Evolutionary conservation across 1,284 basidiomycete species (phyloP).

Genomic region (Thelephora terrestris): DNA sequence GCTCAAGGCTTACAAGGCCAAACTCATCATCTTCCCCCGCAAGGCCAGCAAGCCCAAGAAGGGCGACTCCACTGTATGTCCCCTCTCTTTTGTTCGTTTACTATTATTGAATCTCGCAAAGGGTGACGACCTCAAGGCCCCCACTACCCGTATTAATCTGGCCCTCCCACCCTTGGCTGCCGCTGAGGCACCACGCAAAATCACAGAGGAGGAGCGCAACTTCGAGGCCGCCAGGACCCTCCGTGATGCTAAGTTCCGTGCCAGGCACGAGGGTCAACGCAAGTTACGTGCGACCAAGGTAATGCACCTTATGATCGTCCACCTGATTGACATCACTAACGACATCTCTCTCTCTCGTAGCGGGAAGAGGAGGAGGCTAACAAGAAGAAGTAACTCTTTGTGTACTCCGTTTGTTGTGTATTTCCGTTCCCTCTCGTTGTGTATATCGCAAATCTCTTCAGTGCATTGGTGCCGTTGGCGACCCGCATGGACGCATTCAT

Average conservation of each 20-base stretch:
- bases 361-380: conserved; percentile 88
- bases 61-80: conserved; percentile 80
- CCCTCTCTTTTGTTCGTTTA: not conserved
- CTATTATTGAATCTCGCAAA: conserved; percentile 22
- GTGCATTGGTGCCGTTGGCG: too few relatives aligned
- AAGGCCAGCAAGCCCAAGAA: conserved; percentile 94
- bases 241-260: conserved; percentile 77
- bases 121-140: conserved; percentile 79
- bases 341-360: conserved; percentile 29
- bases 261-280: conserved; percentile 82
- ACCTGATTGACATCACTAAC: conserved; percentile 10
- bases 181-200: conserved; percentile 86
- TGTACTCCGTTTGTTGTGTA: not conserved
- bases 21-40: conserved; percentile 89
- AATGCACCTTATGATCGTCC: conserved; percentile 24
- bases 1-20: conserved; percentile 87
- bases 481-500: too few relatives aligned
- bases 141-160: conserved; percentile 65
- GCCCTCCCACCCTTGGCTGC: conserved; percentile 62
- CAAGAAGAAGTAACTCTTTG: conserved; percentile 75
- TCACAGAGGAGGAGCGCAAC: conserved; percentile 86
- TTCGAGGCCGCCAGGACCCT: conserved; percentile 87
- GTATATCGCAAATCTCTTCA: not conserved
- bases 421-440: not conserved
- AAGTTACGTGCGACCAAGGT: conserved; percentile 73